These are phyloP conservation scores for Uronychia binucleata DNA, from an alignment of 73 alveolate genomes.

Conservation along the genomic window DNA sequence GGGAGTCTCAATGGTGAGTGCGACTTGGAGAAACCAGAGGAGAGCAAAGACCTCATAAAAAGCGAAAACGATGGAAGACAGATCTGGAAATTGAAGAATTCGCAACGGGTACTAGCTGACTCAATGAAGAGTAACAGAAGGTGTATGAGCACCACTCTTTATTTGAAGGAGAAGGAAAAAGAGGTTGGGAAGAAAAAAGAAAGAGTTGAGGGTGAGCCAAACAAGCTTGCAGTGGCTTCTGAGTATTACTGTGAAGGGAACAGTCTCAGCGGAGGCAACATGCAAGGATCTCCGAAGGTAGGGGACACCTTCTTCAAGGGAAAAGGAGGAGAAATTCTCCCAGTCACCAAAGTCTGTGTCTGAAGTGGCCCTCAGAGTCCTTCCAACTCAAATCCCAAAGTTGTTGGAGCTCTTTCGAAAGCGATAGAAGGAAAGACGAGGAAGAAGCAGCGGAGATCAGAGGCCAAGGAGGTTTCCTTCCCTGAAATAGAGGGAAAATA, in stretches of 20 bases:
- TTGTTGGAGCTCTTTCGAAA: not conserved
- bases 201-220: not conserved
- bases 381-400: not conserved
- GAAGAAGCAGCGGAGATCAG: too few relatives aligned
- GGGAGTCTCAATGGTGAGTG: not conserved
- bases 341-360: not conserved
- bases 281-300: not conserved
- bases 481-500: too few relatives aligned
- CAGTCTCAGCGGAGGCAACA: not conserved
- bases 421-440: not conserved
- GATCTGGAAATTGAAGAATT: not conserved
- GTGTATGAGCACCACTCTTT: not conserved
- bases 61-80: not conserved
- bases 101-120: not conserved
- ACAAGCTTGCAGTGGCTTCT: not conserved
- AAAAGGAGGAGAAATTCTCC: too few relatives aligned
- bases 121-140: not conserved
- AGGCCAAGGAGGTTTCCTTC: too few relatives aligned
- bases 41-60: not conserved
- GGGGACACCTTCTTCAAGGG: too few relatives aligned
- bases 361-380: not conserved
- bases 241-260: not conserved
- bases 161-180: not conserved
- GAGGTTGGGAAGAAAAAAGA: not conserved
- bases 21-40: not conserved